phyloP scores from a whole-genome alignment of 352 stramenopile genomes.

The Lagenidium sp. region DNA sequence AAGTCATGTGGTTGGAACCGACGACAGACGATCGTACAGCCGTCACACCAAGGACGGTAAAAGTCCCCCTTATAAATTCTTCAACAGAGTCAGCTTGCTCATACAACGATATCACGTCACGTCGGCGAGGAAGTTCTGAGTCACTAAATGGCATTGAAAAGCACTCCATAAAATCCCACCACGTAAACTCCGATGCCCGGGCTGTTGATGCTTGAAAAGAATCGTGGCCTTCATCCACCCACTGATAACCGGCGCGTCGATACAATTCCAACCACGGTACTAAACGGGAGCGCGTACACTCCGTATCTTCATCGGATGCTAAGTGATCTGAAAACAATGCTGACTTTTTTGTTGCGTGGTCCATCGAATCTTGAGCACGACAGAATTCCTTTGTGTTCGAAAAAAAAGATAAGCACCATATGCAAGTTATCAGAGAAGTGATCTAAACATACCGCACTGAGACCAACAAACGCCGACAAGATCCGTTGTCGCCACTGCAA shows the following conservation, averaged over 20 bases:
- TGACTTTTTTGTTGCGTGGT: constrained; percentile 8
- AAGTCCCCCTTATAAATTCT: constrained; percentile 38
- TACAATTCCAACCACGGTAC: constrained; percentile 66
- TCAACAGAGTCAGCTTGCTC: constrained; percentile 48
- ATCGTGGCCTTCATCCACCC: constrained; percentile 42
- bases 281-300: constrained; percentile 18
- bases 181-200: constrained; percentile 33
- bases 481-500: constrained; percentile 59
- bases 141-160: constrained; percentile 77
- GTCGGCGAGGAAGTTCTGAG: constrained; percentile 36
- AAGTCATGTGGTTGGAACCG: constrained; percentile 18
- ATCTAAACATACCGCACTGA: constrained; percentile 33
- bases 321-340: constrained; percentile 7
- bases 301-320: constrained; percentile 6
- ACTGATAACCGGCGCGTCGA: constrained; percentile 36
- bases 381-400: constrained; percentile 15
- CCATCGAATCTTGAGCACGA: constrained; percentile 4
- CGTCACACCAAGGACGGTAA: constrained; percentile 32
- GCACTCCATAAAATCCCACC: constrained; percentile 69
- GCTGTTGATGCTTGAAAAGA: constrained; percentile 26
- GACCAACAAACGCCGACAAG: constrained; percentile 47
- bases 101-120: constrained; percentile 55
- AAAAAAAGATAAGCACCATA: neutral
- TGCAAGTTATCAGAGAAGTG: constrained; percentile 2
- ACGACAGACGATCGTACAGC: constrained; percentile 28